Base-by-base conservation (phyloP, 2,329 filamentous ascomycete genomes). In the Curvularia eragrostidis region DNA sequence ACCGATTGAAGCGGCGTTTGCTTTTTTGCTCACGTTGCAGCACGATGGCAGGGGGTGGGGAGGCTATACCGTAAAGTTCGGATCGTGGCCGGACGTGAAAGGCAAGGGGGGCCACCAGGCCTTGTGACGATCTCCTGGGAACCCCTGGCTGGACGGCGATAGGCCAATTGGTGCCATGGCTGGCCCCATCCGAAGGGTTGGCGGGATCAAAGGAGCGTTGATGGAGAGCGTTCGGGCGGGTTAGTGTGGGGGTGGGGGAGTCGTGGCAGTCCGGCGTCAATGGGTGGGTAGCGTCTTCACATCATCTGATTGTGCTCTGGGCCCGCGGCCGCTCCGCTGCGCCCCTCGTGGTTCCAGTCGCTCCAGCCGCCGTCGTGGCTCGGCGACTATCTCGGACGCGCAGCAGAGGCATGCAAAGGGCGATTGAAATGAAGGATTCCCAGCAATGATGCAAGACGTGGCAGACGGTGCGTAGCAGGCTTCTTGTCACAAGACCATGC, bases 241-340 rank as follows among this genome's bases (percentile, higher is more conserved):
- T 50, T 74, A 75, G 74, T 73, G 74, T 76, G 74, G 74, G 74
- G 74, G 74, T 75, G 73, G 71, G 69, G 72, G 63, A 61, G 62
- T 63, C 39, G 61, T 63, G 58, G 59, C 54, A 60, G 56, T 47
- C 63, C 32, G 60, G 60, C 58, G 56, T 58, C 56, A 58, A 63
- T 59, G 57, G 56, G 54, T 55, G 58, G 54, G 56, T 59, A 57
- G 57, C 55, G 61, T 63, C 61, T 66, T 65, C 59, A 62, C 67
- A 72, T 74, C 73, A 76, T 77, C 73, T 76, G 73, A 75, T 77
- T 32, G 30, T 13, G 30, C 30, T 32, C 10, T 32, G 30, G 30
- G 30, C 30, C 30, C 30, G 30, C 30, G 30, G 30, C 30, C 15
- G 30, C 30, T 54, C 54, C 60, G 58, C 58, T 59, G 21, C 43